Evolutionary conservation across 306 rosid species (phyloP).

Genomic region (Bauhinia variegata): DNA sequence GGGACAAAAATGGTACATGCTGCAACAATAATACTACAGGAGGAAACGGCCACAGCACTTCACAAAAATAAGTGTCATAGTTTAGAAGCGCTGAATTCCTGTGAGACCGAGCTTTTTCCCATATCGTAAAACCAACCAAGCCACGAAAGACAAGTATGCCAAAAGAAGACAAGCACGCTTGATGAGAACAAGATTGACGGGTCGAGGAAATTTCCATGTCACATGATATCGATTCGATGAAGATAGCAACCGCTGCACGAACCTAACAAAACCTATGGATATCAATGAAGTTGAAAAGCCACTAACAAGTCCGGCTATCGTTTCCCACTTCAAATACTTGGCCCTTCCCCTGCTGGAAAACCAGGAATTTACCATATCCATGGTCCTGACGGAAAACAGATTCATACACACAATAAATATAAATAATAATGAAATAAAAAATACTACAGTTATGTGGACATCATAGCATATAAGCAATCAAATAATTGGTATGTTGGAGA

Average conservation of each 20-base stretch:
- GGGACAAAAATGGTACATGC: constrained; percentile 30
- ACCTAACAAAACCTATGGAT: constrained; percentile 52
- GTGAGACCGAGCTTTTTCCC: constrained; percentile 66
- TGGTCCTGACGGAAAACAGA: constrained; percentile 58
- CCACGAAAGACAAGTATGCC: constrained; percentile 62
- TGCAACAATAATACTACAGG: constrained; percentile 31
- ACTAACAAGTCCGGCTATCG: constrained; percentile 57
- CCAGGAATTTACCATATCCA: constrained; percentile 63
- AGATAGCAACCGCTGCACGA: constrained; percentile 53
- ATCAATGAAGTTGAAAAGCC: constrained; percentile 78
- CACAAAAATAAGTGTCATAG: constrained; percentile 41
- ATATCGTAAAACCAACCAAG: constrained; percentile 67
- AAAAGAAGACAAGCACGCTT: constrained; percentile 60
- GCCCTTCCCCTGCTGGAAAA: constrained; percentile 41
- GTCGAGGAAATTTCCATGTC: constrained; percentile 35
- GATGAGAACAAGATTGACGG: constrained; percentile 36
- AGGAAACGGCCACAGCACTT: constrained; percentile 26
- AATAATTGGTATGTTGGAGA: constrained; percentile 22
- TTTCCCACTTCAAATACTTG: constrained; percentile 73
- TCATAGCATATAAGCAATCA: constrained; percentile 21
- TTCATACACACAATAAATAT: constrained; percentile 31
- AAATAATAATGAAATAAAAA: constrained; percentile 25
- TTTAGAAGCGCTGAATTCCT: constrained; percentile 50
- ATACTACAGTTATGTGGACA: constrained; percentile 12
- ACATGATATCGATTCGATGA: constrained; percentile 40